A percentile compares a stretch with the other conserved stretches of the same genome.
These are phyloP conservation scores for Triangularia verruculosa DNA, from an alignment of 2,329 filamentous ascomycete genomes.

Conservation along the genomic window DNA sequence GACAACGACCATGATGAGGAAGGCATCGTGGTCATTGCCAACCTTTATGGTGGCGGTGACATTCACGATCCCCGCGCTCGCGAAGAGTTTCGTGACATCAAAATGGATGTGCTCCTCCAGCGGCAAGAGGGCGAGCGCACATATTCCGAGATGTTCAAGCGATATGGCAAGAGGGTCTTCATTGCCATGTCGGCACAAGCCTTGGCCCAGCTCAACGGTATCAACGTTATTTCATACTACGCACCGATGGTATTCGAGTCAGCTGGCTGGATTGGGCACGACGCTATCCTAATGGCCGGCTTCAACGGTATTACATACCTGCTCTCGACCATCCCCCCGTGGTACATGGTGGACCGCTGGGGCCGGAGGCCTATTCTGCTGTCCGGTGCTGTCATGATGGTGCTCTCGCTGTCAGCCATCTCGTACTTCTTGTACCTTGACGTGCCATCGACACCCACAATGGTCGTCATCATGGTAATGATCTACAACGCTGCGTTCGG, in stretches of 20 bases:
- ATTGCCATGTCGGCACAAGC: conserved; percentile 99
- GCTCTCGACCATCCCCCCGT: conserved; percentile 87
- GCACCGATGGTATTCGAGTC: conserved; percentile 95
- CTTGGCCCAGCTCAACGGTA: conserved; percentile 93
- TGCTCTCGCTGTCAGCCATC: conserved; percentile 79
- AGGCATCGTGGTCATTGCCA: conserved; percentile 96
- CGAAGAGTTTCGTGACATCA: conserved; percentile 97
- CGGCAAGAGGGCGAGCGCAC: conserved; percentile 92
- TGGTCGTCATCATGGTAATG: conserved; percentile 95
- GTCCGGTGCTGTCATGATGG: conserved; percentile 86
- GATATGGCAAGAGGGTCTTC: conserved; percentile 87
- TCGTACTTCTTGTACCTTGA: conserved; percentile 95
- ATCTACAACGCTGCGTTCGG: conserved; percentile 98
- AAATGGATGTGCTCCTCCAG: conserved; percentile 92
- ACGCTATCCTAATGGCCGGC: conserved; percentile 94
- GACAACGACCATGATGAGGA: conserved; percentile 98
- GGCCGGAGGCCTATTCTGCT: conserved; percentile 86
- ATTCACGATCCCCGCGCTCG: conserved; percentile 89
- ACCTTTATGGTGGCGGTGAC: conserved; percentile 92
- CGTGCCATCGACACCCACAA: conserved; percentile 68
- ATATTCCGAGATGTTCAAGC: conserved; percentile 90
- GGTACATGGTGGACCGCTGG: conserved; percentile 94
- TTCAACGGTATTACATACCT: conserved; percentile 91
- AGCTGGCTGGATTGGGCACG: conserved; percentile 88
- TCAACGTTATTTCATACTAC: conserved; percentile 99